Evolutionary conservation across 169 alveolate species (phyloP).

Genomic region (Sarcocystis neurona): DNA sequence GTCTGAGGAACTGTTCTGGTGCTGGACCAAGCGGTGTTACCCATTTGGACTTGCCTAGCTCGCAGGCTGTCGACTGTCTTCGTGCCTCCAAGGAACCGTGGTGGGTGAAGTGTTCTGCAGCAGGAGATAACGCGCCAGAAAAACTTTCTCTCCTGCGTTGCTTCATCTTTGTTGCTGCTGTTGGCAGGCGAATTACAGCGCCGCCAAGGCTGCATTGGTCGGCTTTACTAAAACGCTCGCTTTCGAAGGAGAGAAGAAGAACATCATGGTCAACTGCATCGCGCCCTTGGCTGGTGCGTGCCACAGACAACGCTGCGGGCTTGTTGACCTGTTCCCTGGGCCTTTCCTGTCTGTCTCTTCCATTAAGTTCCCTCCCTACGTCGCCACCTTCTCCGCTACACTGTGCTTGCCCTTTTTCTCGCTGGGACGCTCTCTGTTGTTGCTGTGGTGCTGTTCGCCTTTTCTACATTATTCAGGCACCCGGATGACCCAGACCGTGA

Average conservation of each 20-base stretch:
- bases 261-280: constrained; percentile 61
- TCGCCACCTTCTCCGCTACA: too few species aligned
- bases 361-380: too few species aligned
- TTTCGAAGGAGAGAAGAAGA: constrained; percentile 63
- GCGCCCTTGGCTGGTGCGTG: constrained; percentile 65
- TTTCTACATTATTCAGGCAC: too few species aligned
- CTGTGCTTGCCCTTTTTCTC: too few species aligned
- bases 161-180: not conserved
- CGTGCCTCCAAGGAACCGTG: not conserved
- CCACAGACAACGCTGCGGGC: not conserved
- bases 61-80: too few species aligned
- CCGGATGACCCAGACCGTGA: constrained; percentile 71
- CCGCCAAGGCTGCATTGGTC: constrained; percentile 70
- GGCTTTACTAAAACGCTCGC: constrained; percentile 68
- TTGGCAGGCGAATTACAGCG: constrained; percentile 65
- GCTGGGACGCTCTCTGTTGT: not conserved
- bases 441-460: not conserved
- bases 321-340: too few species aligned
- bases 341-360: too few species aligned
- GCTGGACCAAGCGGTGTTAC: too few species aligned
- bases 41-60: too few species aligned
- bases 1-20: too few species aligned
- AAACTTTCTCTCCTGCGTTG: not conserved
- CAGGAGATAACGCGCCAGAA: too few species aligned
- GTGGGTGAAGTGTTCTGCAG: too few species aligned